Base-by-base conservation (phyloP, 1,139 yeast species). In the Debaryomyces robertsiae region DNA sequence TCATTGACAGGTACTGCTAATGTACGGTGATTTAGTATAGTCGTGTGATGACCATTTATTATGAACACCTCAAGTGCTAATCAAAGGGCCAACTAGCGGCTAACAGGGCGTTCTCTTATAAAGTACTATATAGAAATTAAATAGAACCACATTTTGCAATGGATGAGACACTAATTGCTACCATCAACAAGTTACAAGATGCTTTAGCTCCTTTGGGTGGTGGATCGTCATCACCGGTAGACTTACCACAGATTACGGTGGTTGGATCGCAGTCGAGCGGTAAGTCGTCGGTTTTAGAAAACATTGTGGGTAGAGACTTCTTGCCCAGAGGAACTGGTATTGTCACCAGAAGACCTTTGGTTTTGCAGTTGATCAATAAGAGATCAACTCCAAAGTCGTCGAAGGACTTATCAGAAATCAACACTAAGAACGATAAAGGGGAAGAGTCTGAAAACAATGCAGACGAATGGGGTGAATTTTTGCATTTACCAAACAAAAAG, bases 401-500 rank as follows among this genome's bases (percentile, higher is more conserved):
- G 9, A 46, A 46, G 16, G 71, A 66, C 51, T 69, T 53, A 65
- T 46, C 62, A 30, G 60, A 60, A 32, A 63, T 70, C 42, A 63
- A 67, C 43, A 61, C 69, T 39, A 58, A 61, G 41, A 57, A 71
- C 46, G 69, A 64, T 16, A 62, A 66, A 46, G 81, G 81, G 19
- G 69, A 70, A 38, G 65, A 69, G 36, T 67, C 75, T 9, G 96
- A 88, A 60, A 87, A 88, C 62, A 90, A 90, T 58, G 79, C 77
- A 36, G 94, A 88, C 49, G 98, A 93, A 69, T 93, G 98, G 98
- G 98, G 98, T 50, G 98, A 93, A 65, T 93, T 93, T 63, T 77
- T 93, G 52, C 98, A 93, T 62, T 64, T 91, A 44, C 98, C 98
- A 36, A 86, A 85, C 48, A 88, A 87, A 70, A 87, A 87, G 63